phyloP scores from a whole-genome alignment of 345 rosid species.

The Citrus unshiu region DNA sequence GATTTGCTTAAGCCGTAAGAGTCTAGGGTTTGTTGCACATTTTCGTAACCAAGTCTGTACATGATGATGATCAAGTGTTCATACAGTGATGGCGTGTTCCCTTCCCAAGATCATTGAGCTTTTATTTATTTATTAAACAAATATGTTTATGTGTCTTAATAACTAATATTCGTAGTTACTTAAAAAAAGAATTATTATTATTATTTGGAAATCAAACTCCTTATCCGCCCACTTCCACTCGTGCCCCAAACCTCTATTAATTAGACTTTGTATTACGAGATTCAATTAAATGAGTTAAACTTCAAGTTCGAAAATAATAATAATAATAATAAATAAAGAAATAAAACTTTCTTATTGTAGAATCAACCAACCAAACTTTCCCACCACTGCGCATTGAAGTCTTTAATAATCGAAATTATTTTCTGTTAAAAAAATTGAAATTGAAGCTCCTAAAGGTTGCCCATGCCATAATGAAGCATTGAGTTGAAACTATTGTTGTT shows the following conservation, averaged over 20 bases:
- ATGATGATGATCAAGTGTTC: conserved; percentile 21
- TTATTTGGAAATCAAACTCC: too few species aligned
- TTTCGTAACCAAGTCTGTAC: conserved; percentile 20
- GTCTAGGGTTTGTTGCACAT: not conserved
- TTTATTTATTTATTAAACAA: not conserved
- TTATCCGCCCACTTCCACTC: too few species aligned
- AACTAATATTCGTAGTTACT: not conserved
- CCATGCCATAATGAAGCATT: too few species aligned
- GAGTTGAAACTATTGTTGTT: too few species aligned
- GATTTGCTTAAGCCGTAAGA: not conserved
- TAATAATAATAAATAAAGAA: too few species aligned
- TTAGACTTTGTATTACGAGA: not conserved
- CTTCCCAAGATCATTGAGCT: conserved; percentile 14
- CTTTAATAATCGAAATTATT: too few species aligned
- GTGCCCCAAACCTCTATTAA: not conserved
- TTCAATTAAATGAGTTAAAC: not conserved
- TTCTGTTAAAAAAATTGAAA: too few species aligned
- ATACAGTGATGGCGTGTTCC: conserved; percentile 16
- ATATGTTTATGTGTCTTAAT: not conserved
- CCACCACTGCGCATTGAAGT: too few species aligned
- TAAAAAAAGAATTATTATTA: not conserved
- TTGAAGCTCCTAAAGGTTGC: too few species aligned
- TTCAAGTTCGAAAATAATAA: too few species aligned
- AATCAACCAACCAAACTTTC: too few species aligned
- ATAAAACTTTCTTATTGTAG: too few species aligned